Base-by-base conservation (phyloP, 1,284 basidiomycete species). In the Stygiomarasmius scandens region DNA sequence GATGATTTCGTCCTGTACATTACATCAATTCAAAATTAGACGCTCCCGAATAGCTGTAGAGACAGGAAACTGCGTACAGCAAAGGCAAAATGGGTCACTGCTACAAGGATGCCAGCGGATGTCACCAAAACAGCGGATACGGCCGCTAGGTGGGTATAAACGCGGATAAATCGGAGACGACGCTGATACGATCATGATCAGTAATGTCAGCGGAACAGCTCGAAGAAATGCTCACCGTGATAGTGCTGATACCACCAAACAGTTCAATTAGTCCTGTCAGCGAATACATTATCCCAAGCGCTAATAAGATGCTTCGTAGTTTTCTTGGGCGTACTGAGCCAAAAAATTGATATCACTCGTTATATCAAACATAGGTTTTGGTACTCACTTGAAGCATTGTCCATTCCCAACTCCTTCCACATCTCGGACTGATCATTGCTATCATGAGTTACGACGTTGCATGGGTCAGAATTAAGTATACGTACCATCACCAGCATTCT, bases 21-120 rank as follows among this genome's bases (percentile, higher is more conserved):
- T 6, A 6, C 5, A 32, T 6, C 38, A 19, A 16, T n/a, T n/a
- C n/a, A n/a, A n/a, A 41, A 16, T 41, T 16, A 41, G 38, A 41
- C 4, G 6, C 16, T n/a, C 38, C 11, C 14, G 14, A 41, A 19
- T 48, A 22, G 20, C 16, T 23, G 19, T 38, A 10, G 47, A 24
- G 3, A n/a, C 36, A 11, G 24, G 25, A 16, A 46, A 45, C 22
- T 32, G 29, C 55, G 14, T 41, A 57, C 55, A 8, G 55, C 55
- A 48, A 57, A 57, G 29, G 51, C 46, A 43, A 57, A 57, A 36
- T 57, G 52, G 16, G 55, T 50, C 46, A 57, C 50, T 24, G 55
- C 55, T 2, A 57, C 44, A 19, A 57, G 55, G 29, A 57, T 43
- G 8, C 55, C 55, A 9, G 49, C 46, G 8, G 22, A 36, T n/a